phyloP scores from a whole-genome alignment of 73 alveolate genomes.

The Tetrahymena elliotti region DNA sequence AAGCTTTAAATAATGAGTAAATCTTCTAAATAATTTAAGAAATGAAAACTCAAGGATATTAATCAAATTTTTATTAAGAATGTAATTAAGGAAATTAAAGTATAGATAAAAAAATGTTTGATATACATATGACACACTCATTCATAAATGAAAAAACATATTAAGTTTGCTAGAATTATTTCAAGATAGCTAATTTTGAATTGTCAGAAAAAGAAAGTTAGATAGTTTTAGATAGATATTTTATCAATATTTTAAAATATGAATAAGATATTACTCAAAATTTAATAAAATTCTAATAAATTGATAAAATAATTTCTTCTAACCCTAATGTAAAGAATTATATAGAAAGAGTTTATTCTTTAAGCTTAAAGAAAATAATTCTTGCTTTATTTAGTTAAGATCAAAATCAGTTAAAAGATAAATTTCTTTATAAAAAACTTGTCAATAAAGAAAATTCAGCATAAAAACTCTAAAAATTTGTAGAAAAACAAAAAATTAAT shows the following conservation, averaged over 20 bases:
- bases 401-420: neutral
- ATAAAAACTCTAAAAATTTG: neutral
- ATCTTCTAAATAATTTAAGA: too few species aligned
- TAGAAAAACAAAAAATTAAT: neutral
- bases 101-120: neutral
- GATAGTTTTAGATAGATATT: neutral
- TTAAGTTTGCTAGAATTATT: neutral
- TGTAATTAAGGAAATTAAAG: too few species aligned
- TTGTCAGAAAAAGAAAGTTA: neutral
- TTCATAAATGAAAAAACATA: neutral
- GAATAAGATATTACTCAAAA: too few species aligned
- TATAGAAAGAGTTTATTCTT: neutral
- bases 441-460: neutral
- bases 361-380: neutral
- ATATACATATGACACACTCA: neutral
- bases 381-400: too few species aligned
- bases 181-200: too few species aligned
- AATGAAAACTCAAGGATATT: neutral
- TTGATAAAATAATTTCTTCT: neutral
- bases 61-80: neutral
- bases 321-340: neutral
- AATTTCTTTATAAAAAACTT: too few species aligned
- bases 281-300: too few species aligned
- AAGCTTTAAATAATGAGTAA: neutral
- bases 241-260: neutral